Base-by-base conservation (phyloP, 768 basidiomycete genomes). In the Pleurotus cornucopiae region DNA sequence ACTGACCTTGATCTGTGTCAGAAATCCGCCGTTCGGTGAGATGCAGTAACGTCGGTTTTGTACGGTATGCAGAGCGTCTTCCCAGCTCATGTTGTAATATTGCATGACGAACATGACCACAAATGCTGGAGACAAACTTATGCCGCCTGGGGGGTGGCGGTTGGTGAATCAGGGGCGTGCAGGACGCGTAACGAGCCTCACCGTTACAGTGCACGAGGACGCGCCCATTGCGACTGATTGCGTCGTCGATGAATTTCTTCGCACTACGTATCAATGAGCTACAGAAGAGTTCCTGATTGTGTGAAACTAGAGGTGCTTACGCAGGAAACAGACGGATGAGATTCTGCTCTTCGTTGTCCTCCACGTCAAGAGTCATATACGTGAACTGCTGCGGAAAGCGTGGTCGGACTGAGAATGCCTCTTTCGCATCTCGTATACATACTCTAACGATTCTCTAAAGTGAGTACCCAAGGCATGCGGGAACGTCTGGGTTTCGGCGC, bases 81-180 rank as follows among this genome's bases (percentile, higher is more conserved):
- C 91, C 88, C 89, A 94, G 39, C 85, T 84, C 25, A 93, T 71
- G 25, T 83, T 82, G 67, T 85, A 85, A 63, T 88, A 82, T 57
- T 90, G 87, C 92, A 94, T 94, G 38, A 91, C 91, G 66, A 90
- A 94, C 89, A 94, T 94, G 53, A 94, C 88, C 20, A 93, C 92
- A 57, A 94, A 93, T 1, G 91, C 82, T 0, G 92, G 92, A 2
- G 91, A 93, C 9, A 94, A 76, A 57, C 86, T 89, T 67, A 94
- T 94, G 3, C 92, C 92, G 39, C 91, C 91, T 93, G 60, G 5
- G 49, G 37, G 37, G 47, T 6, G 40, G 46, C 34, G 6, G 21
- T 45, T 43, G 20, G 20, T 18, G 21, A 38, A 25, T 26, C 16
- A 12, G 16, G 20, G 26, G 14, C 53, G 11, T 20, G 23, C 12